phyloP scores from a whole-genome alignment of 176 grass and related monocot species.

The Neostapfia colusana region DNA sequence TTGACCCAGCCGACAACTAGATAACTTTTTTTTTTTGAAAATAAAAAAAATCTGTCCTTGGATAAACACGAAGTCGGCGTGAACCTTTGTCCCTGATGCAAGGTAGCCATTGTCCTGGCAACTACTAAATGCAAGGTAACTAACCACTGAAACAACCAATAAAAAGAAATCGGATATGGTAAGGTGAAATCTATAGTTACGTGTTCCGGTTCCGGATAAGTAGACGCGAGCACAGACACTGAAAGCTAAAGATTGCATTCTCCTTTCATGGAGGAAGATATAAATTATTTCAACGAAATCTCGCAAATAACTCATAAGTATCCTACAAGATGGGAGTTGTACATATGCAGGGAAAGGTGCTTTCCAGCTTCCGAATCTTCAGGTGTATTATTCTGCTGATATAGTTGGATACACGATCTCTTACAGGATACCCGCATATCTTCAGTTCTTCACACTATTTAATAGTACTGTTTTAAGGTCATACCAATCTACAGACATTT shows the following conservation, averaged over 20 bases:
- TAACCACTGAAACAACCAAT: not conserved
- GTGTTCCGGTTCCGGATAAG: too few species aligned
- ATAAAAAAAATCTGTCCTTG: not conserved
- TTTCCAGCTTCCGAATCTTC: slow-evolving; percentile 12
- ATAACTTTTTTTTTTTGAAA: not conserved
- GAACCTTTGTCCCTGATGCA: not conserved
- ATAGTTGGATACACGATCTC: slow-evolving; percentile 7
- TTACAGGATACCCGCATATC: not conserved
- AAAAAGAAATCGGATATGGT: too few species aligned
- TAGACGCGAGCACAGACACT: too few species aligned
- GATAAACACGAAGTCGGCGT: not conserved
- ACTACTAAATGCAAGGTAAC: not conserved
- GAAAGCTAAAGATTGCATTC: too few species aligned
- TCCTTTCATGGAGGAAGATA: too few species aligned
- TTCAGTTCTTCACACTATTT: not conserved
- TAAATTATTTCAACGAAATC: too few species aligned
- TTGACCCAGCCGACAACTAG: not conserved
- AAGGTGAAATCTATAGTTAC: too few species aligned
- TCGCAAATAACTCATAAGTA: too few species aligned
- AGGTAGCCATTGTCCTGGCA: not conserved
- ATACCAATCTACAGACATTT: not conserved
- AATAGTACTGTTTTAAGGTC: not conserved
- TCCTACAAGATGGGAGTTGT: slow-evolving; percentile 1
- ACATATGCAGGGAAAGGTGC: not conserved
- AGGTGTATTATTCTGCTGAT: not conserved